Evolutionary conservation across 805 yeast species (phyloP), one percentile per base, ranked within the genome.

Genomic region (Yarrowia porcina): DNA sequence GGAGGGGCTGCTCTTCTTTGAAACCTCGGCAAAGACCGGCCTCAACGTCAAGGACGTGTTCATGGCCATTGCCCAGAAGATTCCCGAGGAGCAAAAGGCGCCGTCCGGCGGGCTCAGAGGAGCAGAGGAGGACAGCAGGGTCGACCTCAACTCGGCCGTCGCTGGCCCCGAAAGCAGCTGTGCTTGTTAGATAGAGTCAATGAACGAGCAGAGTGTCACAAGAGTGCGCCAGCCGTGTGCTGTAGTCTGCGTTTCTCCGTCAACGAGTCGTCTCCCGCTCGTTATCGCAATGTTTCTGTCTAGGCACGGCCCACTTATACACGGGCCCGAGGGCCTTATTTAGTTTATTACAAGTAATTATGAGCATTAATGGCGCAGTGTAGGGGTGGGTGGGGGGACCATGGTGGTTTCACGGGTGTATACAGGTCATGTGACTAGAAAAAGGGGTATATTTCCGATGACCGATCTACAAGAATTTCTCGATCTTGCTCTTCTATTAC

Each of bases 21-120:
- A 93, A 77, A 90, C 97, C 8, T 86, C 94, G 72, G 99, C 99
- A 20, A 93, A 93, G 78, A 85, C 96, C 3, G 88, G 93, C 17
- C 80, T 82, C 70, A 91, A 92, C 71, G 97, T 93, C 39, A 90
- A 88, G 71, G 96, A 93, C 66, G 96, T 93, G 62, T 93, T 93
- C 73, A 77, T 90, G 71, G 93, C 90, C 15, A 89, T 93, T 67
- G 99, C 97, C 49, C 84, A 85, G 65, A 87, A 88, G 76, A 88
- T 93, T 63, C 97, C 97, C n/a, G 73, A 75, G 54, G 79, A 77
- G 49, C 56, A 69, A 27, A 56, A 56, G 39, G 49, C 61, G 32
- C 38, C 61, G 13, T 30, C 61, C 21, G 61, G 61, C 20, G 61
- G 61, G 20, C 49, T 56, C 27, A n/a, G 64, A 39, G 64, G 54